A percentile compares a stretch with the other conserved stretches of the same genome.
Evolutionary conservation across 805 yeast genomes (phyloP).

Genomic region (Candida corydali): DNA sequence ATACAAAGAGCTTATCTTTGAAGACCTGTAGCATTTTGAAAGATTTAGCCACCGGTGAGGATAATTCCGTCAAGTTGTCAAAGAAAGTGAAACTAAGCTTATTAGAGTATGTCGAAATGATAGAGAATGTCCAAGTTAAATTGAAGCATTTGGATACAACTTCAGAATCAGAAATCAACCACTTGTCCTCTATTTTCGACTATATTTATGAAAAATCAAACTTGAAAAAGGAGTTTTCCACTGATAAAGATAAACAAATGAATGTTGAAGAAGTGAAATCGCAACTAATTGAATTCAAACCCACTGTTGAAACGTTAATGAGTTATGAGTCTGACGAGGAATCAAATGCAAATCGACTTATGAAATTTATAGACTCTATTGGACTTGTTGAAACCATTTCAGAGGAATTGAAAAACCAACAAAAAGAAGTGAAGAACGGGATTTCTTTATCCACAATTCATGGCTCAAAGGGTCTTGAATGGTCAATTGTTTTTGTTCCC

Average conservation of each 20-base stretch:
- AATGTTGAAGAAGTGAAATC: constrained; percentile 39
- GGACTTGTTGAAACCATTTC: constrained; percentile 31
- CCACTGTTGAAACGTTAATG: constrained; percentile 23
- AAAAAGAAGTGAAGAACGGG: constrained; percentile 12
- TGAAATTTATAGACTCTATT: constrained; percentile 27
- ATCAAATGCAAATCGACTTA: constrained; percentile 14
- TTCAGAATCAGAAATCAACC: background rate
- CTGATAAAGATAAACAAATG: constrained; percentile 24
- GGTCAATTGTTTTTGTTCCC: constrained; percentile 89
- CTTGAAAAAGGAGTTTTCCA: constrained; percentile 21
- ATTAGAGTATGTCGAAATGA: constrained; percentile 14
- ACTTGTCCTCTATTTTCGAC: constrained; percentile 16
- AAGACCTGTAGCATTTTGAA: constrained; percentile 8
- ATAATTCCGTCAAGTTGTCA: background rate
- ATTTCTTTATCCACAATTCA: constrained; percentile 75
- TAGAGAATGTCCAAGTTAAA: constrained; percentile 7
- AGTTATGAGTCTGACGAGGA: constrained; percentile 12
- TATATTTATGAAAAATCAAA: constrained; percentile 25
- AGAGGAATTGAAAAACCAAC: constrained; percentile 11
- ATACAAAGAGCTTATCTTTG: constrained; percentile 6
- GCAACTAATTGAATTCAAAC: constrained; percentile 32
- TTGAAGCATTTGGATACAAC: background rate
- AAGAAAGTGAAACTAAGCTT: constrained; percentile 3
- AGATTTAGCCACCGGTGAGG: constrained; percentile 2
- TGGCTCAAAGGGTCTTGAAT: constrained; percentile 89